A percentile compares a stretch with the other conserved stretches of the same genome.
phyloP scores from a whole-genome alignment of 2,329 filamentous ascomycete species.

The Aspergillus pseudonomiae region DNA sequence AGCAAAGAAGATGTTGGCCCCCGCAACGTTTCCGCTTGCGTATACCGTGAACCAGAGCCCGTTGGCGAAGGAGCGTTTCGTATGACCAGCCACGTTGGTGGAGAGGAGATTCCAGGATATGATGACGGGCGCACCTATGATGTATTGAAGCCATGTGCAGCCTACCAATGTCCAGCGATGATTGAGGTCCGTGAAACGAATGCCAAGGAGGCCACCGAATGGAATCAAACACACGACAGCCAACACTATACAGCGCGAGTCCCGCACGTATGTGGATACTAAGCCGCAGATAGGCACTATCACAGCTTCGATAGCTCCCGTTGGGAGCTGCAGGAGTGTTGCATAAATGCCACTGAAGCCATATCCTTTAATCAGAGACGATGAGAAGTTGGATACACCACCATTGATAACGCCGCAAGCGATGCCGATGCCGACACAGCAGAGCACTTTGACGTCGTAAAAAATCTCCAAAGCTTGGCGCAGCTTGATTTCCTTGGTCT shows the following conservation, averaged over 20 bases:
- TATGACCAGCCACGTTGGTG: constrained; percentile 54
- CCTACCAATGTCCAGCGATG: constrained; percentile 54
- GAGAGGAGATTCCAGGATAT: constrained; percentile 56
- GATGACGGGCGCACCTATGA: constrained; percentile 55
- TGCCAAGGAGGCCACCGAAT: constrained; percentile 54
- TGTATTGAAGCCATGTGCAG: constrained; percentile 58
- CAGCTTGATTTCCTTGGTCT: constrained; percentile 39
- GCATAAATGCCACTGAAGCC: constrained; percentile 36
- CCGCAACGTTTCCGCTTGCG: constrained; percentile 53
- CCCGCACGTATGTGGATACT: constrained; percentile 48
- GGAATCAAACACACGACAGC: constrained; percentile 33
- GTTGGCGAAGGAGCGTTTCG: constrained; percentile 54
- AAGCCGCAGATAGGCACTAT: constrained; percentile 43
- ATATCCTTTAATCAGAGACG: constrained; percentile 50
- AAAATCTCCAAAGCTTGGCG: constrained; percentile 44
- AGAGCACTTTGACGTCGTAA: constrained; percentile 43
- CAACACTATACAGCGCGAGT: constrained; percentile 39
- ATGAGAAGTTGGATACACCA: constrained; percentile 54
- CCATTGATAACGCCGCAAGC: constrained; percentile 54
- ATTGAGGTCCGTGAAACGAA: constrained; percentile 50
- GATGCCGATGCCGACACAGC: constrained; percentile 46
- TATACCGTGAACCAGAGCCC: constrained; percentile 55
- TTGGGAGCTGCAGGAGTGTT: constrained; percentile 39
- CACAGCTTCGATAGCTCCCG: constrained; percentile 37
- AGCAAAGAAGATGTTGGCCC: constrained; percentile 52